Evolutionary conservation across 2,329 filamentous ascomycete genomes (phyloP), one percentile per base, ranked within the genome.

Genomic region (Orbilia oligospora): DNA sequence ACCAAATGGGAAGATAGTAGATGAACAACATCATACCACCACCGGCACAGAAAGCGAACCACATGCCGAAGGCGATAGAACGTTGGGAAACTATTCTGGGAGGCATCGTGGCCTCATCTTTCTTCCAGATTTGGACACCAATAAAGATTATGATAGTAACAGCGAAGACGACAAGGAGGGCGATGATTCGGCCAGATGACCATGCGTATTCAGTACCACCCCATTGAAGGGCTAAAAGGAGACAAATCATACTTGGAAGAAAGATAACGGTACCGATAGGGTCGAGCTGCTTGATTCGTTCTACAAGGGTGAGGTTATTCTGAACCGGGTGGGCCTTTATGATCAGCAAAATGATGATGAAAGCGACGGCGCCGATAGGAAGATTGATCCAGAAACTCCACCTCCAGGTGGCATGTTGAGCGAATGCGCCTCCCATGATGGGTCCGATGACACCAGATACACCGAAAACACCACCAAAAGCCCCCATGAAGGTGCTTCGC

Each of bases 221-320:
- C 89, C 89, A 91, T 81, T 91, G 88, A 38, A 92, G 84, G 0
- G 90, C 90, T 4, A 92, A 84, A 2, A 91, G 83, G 44, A 91
- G 87, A 79, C 87, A 89, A 14, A 90, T 85, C 46, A 90, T 86
- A 36, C 87, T 86, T 0, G 90, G 89, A 16, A 91, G 83, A 80
- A 91, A 88, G 83, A 90, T 86, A 14, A 88, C 81, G 6, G 88
- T 90, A 27, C 90, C 90, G 0, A 90, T 82, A 0, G 88, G 88
- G 72, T 91, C 89, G 61, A 90, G 85, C 0, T 88, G 86, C 80
- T 85, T 84, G 66, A 89, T 82, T 63, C 89, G 87, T 70, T 86
- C 83, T 66, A 82, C 82, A 36, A 86, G 36, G 0, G 56, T 80
- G 56, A 71, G 69, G 77, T 67, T 75, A 80, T 12, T 84, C 83